These are phyloP conservation scores for Rubus idaeus DNA, from an alignment of 306 rosid species.

Conservation along the genomic window DNA sequence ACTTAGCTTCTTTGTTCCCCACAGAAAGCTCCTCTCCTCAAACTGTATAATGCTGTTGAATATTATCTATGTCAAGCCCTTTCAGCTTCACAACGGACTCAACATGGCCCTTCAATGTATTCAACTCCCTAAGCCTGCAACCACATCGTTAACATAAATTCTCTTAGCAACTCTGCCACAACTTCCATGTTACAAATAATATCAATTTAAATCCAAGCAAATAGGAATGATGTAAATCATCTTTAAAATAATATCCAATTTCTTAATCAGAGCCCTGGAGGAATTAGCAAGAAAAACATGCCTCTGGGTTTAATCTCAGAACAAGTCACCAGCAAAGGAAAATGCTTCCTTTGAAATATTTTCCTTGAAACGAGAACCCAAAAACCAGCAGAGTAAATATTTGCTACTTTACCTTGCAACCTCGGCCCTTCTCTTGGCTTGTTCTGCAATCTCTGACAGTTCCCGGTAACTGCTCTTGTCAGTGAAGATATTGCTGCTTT, in stretches of 20 bases:
- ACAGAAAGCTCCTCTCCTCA: slow-evolving; percentile 30
- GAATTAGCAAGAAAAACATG: not conserved
- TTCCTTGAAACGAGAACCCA: not conserved
- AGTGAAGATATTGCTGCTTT: slow-evolving; percentile 53
- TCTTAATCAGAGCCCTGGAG: too few species aligned
- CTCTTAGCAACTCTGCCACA: not conserved
- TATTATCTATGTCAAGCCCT: slow-evolving; percentile 88
- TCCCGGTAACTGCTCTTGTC: slow-evolving; percentile 77
- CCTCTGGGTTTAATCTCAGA: not conserved
- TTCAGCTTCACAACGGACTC: slow-evolving; percentile 99
- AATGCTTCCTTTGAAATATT: not conserved
- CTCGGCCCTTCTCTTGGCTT: slow-evolving; percentile 95
- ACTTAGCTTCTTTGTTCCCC: not conserved
- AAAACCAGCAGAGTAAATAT: not conserved
- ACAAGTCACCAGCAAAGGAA: not conserved
- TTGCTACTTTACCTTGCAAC: slow-evolving; percentile 76
- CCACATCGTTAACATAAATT: slow-evolving; percentile 1
- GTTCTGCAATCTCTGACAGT: slow-evolving; percentile 98
- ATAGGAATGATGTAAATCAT: not conserved
- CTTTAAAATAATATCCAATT: not conserved
- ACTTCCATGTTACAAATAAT: too few species aligned
- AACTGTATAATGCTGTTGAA: slow-evolving; percentile 93
- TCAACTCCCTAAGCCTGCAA: slow-evolving; percentile 86
- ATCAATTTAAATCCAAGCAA: too few species aligned
- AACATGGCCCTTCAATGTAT: slow-evolving; percentile 89